These are phyloP conservation scores for Setaria italica DNA, from an alignment of 202 grass and related monocot species.

Conservation along the genomic window DNA sequence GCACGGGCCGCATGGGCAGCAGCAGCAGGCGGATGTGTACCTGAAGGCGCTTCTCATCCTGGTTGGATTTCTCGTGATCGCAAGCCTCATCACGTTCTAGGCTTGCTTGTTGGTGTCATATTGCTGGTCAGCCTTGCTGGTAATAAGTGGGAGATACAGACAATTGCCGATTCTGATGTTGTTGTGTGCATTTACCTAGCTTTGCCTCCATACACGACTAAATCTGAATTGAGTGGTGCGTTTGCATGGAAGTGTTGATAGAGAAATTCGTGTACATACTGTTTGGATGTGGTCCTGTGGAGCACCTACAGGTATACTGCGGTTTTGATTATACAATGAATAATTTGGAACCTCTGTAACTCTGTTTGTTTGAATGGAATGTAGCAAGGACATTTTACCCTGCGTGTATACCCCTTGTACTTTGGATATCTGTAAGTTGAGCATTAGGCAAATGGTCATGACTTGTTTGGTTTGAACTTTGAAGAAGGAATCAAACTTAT, in stretches of 20 bases:
- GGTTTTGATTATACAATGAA: slow-evolving; percentile 33
- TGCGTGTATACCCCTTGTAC: background rate
- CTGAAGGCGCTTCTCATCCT: slow-evolving; percentile 79
- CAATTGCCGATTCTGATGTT: background rate
- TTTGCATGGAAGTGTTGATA: slow-evolving; percentile 37
- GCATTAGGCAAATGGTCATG: background rate
- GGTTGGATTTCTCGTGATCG: slow-evolving; percentile 75
- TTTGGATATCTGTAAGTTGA: background rate
- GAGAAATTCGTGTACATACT: slow-evolving; percentile 49
- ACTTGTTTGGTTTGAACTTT: background rate
- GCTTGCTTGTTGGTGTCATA: slow-evolving; percentile 6
- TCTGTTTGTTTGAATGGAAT: slow-evolving; percentile 32
- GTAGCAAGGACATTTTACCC: background rate
- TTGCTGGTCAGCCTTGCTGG: background rate
- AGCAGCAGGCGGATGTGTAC: slow-evolving; percentile 69
- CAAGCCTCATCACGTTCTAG: slow-evolving; percentile 79
- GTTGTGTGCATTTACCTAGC: slow-evolving; percentile 37
- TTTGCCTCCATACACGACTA: slow-evolving; percentile 10
- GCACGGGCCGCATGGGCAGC: slow-evolving; percentile 50
- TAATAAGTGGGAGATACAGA: slow-evolving; percentile 46
- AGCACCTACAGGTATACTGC: slow-evolving; percentile 24
- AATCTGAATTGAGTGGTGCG: slow-evolving; percentile 20
- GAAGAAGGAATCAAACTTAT: background rate
- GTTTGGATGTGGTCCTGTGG: slow-evolving; percentile 36
- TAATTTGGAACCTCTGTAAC: slow-evolving; percentile 25